Conservation (phyloP, 164 flowering plant genomes). For the Sextonia rubra region DNA sequence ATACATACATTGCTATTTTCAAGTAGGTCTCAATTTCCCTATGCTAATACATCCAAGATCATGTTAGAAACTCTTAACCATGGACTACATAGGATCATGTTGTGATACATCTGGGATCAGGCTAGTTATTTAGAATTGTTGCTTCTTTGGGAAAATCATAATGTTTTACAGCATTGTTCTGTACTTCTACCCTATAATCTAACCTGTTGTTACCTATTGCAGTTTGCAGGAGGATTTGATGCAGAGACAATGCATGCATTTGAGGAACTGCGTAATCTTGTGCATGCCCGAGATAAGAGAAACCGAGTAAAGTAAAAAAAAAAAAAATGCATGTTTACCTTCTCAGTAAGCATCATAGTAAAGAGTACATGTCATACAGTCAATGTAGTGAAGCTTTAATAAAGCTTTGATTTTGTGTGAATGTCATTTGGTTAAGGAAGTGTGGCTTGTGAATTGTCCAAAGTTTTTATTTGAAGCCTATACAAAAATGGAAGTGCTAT, state of each 20-base stretch:
- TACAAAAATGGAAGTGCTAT: not conserved
- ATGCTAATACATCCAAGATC: too few species aligned
- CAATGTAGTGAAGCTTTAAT: not conserved
- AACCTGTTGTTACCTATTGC: slow-evolving; percentile 17
- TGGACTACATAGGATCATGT: too few species aligned
- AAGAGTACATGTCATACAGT: not conserved
- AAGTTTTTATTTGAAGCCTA: not conserved
- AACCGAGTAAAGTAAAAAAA: slow-evolving; percentile 9
- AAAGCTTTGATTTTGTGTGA: slow-evolving; percentile 3
- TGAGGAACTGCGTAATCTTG: slow-evolving; percentile 77
- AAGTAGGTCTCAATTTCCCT: too few species aligned
- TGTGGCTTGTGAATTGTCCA: not conserved
- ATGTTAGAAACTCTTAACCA: too few species aligned
- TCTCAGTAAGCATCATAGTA: slow-evolving; percentile 38
- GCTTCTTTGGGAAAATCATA: too few species aligned
- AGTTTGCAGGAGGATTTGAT: slow-evolving; percentile 99
- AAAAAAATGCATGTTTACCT: slow-evolving; percentile 25
- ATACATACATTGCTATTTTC: too few species aligned
- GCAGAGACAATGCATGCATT: slow-evolving; percentile 92
- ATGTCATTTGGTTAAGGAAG: not conserved
- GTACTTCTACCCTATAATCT: not conserved
- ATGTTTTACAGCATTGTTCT: not conserved
- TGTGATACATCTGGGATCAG: too few species aligned
- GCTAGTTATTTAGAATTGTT: too few species aligned
- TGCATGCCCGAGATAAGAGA: slow-evolving; percentile 46